A percentile compares a stretch with the other conserved stretches of the same genome.
phyloP scores from a whole-genome alignment of 83 land plant genomes.

The Thuja plicata region DNA sequence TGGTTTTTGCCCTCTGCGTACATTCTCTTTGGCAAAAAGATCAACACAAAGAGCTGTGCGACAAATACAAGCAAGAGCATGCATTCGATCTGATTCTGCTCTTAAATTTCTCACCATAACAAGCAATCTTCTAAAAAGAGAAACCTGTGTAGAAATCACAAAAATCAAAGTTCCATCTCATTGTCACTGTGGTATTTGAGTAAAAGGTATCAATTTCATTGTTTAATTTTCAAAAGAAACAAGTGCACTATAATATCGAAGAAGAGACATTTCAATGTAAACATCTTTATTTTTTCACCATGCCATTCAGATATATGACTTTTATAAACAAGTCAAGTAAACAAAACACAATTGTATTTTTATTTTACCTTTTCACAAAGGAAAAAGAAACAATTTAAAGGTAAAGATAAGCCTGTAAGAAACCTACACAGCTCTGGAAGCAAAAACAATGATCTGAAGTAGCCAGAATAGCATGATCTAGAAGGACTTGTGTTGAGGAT shows the following conservation, averaged over 20 bases:
- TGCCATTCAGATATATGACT: background rate
- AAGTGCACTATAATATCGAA: background rate
- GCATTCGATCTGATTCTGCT: conserved; percentile 98
- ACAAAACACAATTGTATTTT: background rate
- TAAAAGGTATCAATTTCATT: background rate
- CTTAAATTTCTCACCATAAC: conserved; percentile 98
- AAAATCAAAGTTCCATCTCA: background rate
- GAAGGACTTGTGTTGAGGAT: background rate
- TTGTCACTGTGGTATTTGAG: background rate
- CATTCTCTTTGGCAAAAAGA: conserved; percentile 98
- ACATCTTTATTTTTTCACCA: background rate
- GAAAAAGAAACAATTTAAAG: background rate
- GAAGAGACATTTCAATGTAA: background rate
- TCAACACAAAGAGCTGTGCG: conserved; percentile 98
- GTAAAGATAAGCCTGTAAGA: background rate
- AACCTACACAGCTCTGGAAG: background rate
- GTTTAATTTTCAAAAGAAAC: background rate
- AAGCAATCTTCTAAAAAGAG: conserved; percentile 90
- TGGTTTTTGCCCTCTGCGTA: conserved; percentile 92
- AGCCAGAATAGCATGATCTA: background rate
- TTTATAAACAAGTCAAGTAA: background rate
- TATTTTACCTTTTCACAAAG: background rate
- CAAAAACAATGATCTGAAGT: background rate
- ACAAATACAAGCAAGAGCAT: conserved; percentile 98
- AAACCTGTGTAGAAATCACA: conserved; percentile 47